Conservation (phyloP, 345 rosid genomes). For the Melastoma malabathricum region DNA sequence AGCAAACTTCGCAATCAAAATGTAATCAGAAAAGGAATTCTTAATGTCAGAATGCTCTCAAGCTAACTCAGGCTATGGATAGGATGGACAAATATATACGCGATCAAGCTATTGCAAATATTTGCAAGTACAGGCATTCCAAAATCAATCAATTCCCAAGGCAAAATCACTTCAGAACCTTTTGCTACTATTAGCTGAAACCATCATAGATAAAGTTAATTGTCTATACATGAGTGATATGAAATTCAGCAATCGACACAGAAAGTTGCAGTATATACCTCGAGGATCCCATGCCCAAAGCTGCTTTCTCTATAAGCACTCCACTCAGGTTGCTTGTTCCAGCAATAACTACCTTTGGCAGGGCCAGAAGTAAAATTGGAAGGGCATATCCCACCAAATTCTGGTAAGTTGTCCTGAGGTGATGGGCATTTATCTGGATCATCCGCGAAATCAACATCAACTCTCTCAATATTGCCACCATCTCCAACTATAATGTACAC, state of each 20-base stretch:
- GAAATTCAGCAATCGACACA: neutral
- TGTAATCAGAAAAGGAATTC: neutral
- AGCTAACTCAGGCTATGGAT: no score
- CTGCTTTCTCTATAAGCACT: constrained; percentile 88
- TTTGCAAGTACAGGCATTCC: no score
- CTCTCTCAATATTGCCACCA: constrained; percentile 43
- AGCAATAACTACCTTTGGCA: constrained; percentile 73
- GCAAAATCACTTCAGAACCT: no score
- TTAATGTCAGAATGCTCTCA: no score
- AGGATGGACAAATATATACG: no score
- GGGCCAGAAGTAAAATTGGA: constrained; percentile 57
- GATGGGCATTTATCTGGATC: constrained; percentile 16
- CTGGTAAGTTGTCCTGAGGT: constrained; percentile 42
- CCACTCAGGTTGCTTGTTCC: constrained; percentile 75
- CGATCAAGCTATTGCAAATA: no score
- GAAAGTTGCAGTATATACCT: constrained; percentile 28
- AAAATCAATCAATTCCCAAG: no score
- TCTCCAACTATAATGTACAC: constrained; percentile 75
- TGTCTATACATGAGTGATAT: neutral
- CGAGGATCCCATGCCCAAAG: constrained; percentile 82
- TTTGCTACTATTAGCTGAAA: neutral
- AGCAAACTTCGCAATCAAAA: neutral
- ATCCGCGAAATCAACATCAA: neutral
- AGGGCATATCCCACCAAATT: constrained; percentile 58
- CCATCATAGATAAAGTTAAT: neutral